These are phyloP conservation scores for Saksenaea oblongispora DNA, from an alignment of 371 early-diverging fungal genomes.

Conservation along the genomic window DNA sequence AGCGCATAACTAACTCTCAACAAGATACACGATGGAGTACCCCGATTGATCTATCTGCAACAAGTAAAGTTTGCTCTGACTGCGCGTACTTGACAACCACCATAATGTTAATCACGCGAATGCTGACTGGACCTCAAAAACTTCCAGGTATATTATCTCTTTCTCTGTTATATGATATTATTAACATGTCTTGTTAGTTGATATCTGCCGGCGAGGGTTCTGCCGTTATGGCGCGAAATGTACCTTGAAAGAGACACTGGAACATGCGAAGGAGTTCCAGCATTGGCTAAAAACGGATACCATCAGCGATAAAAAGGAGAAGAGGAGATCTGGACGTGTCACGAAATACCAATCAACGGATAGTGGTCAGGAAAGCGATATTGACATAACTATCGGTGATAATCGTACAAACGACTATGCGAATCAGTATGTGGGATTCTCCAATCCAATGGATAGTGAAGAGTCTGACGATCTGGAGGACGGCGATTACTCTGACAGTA, in stretches of 20 bases:
- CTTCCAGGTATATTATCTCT: slow-evolving; percentile 20
- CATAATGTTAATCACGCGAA: slow-evolving; percentile 28
- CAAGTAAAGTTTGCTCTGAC: slow-evolving; percentile 32
- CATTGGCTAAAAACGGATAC: slow-evolving; percentile 33
- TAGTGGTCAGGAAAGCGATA: not conserved
- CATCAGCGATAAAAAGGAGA: too few relatives aligned
- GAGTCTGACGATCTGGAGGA: not conserved
- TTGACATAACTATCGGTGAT: not conserved
- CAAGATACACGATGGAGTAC: not conserved
- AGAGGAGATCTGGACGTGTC: too few relatives aligned
- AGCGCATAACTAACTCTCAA: not conserved
- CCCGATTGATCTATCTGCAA: not conserved
- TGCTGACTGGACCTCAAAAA: slow-evolving; percentile 6
- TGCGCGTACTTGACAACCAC: slow-evolving; percentile 34
- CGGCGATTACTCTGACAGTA: slow-evolving; percentile 3
- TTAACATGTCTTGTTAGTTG: not conserved
- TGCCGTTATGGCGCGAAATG: slow-evolving; percentile 54
- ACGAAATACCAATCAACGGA: not conserved
- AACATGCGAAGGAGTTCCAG: slow-evolving; percentile 44
- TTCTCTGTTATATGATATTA: not conserved
- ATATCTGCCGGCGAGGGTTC: slow-evolving; percentile 18
- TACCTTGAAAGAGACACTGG: slow-evolving; percentile 21
- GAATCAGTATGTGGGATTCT: too few relatives aligned
- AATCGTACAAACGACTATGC: not conserved
- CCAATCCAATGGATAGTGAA: not conserved